Evolutionary conservation across 495 filamentous ascomycete species (phyloP).

Genomic region (Amniculicola lignicola): DNA sequence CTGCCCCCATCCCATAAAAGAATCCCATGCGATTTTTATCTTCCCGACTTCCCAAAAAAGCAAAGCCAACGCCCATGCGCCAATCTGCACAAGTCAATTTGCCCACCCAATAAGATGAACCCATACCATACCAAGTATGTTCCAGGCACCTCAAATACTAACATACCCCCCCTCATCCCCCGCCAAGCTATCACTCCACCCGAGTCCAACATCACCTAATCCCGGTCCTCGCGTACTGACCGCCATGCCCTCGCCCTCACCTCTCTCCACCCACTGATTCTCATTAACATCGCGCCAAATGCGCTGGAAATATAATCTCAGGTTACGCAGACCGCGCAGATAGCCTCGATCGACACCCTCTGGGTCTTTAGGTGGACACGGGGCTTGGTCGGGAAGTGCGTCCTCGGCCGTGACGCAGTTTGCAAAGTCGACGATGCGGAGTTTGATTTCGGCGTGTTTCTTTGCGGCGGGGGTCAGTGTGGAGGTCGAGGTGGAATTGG

Average conservation of each 20-base stretch:
- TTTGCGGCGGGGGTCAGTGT: conserved; percentile 16
- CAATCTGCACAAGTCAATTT: too few relatives aligned
- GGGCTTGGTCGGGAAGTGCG: conserved; percentile 54
- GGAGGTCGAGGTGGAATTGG: background rate
- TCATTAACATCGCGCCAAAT: conserved; percentile 75
- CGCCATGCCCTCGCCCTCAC: conserved; percentile 35
- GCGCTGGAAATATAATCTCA: conserved; percentile 80
- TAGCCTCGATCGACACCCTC: conserved; percentile 84
- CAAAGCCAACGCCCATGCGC: too few relatives aligned
- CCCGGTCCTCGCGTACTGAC: conserved; percentile 14
- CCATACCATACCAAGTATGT: too few relatives aligned
- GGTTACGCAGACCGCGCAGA: conserved; percentile 73
- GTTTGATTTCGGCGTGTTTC: conserved; percentile 61
- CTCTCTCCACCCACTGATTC: conserved; percentile 33
- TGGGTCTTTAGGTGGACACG: conserved; percentile 79
- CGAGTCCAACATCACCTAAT: conserved; percentile 20
- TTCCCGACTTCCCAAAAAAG: too few relatives aligned
- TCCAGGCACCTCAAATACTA: conserved; percentile 15
- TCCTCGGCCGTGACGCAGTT: conserved; percentile 94
- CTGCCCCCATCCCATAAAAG: too few relatives aligned
- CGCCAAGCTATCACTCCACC: conserved; percentile 18
- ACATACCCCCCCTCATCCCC: conserved; percentile 21
- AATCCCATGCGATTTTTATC: too few relatives aligned
- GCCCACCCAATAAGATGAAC: too few relatives aligned
- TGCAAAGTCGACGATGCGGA: conserved; percentile 98